Percentiles rank a stretch among this genome's conserved stretches.
Evolutionary conservation across 768 basidiomycete species (phyloP).

Genomic region (Lentinula sp.): DNA sequence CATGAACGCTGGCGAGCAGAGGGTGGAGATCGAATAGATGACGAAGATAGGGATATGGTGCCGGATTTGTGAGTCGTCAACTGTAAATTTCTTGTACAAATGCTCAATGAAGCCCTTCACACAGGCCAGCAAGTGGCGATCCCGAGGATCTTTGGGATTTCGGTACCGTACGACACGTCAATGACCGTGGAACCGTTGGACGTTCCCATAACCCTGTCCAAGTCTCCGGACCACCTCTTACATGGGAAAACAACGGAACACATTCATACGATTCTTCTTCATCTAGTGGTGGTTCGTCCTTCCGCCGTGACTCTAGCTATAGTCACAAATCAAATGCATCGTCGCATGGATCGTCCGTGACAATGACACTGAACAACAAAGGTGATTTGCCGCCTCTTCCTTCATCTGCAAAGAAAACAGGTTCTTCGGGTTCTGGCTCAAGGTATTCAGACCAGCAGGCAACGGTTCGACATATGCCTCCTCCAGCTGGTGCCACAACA

Average conservation of each 20-base stretch:
- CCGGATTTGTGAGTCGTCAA: conserved; percentile 55
- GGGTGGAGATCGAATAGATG: conserved; percentile 71
- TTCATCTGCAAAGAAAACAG: conserved; percentile 15
- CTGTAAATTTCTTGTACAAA: background rate
- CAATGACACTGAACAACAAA: conserved; percentile 31
- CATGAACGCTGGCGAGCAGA: conserved; percentile 92
- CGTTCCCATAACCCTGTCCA: conserved; percentile 51
- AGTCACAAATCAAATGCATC: conserved; percentile 12
- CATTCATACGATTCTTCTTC: conserved; percentile 28
- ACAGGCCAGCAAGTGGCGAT: conserved; percentile 51
- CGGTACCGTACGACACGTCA: conserved; percentile 84
- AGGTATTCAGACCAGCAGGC: conserved; percentile 51
- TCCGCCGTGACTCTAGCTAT: conserved; percentile 13
- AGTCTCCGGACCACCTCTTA: conserved; percentile 61
- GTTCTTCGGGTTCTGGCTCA: conserved; percentile 15
- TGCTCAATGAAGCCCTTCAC: background rate
- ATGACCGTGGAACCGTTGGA: conserved; percentile 52
- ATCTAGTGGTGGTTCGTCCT: conserved; percentile 18
- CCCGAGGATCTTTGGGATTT: conserved; percentile 95
- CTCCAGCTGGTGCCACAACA: conserved; percentile 17
- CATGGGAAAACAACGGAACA: conserved; percentile 73
- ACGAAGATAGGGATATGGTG: conserved; percentile 56
- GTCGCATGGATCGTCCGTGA: conserved; percentile 37
- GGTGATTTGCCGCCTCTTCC: conserved; percentile 60
- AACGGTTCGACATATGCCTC: conserved; percentile 58